Base-by-base conservation (phyloP, 345 rosid genomes). In the Eucalyptus globulus region DNA sequence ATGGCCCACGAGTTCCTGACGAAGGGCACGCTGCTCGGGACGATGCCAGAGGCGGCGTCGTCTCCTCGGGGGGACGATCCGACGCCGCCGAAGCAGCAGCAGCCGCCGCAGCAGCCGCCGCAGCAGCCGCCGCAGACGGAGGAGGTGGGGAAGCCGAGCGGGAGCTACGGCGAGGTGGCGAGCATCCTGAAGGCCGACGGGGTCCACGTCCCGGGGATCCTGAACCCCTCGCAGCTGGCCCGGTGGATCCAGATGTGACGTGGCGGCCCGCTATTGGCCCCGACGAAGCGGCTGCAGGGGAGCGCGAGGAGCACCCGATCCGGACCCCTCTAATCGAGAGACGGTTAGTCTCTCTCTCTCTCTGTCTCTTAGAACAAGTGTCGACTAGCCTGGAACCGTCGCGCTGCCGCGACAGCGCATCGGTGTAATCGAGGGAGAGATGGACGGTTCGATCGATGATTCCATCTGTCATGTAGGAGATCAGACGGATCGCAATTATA, bases 1-100 rank as follows among this genome's bases (percentile, higher is more conserved):
- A 89, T 97, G 88, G 98, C 99, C 40, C 93, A 95, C 92, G 99
- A 97, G 94, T 97, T 93, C 88, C 96, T 97, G 58, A 92, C 93
- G 56, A 92, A 85, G 90, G 99, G 98, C 76, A 97, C 99, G 44
- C 93, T 97, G 45, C 94, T 97, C 86, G 99, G 98, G 1, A 94
- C 94, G 83, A 93, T 88, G 86, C 94, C 91, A 89, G 94, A 93
- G 56, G 94, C 67, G 65, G 7, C 67, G 58, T 26, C 58, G 58
- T 53, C 58, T 21, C 58, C 58, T 56, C 62, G 29, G 21, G 91
- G 90, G 90, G 87, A 92, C 49, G 87, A 62, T 83, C 83, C 88
- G 24, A 58, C 88, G 80, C 89, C 15, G 87, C 83, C 54, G 92
- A 11, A 89, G 88, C 22, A 85, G 51, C 51, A 49, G 7, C 51